Percentiles rank a stretch among this genome's conserved stretches.
These are phyloP conservation scores for Microstroma glucosiphilum DNA, from an alignment of 1,284 basidiomycete species.

Conservation along the genomic window DNA sequence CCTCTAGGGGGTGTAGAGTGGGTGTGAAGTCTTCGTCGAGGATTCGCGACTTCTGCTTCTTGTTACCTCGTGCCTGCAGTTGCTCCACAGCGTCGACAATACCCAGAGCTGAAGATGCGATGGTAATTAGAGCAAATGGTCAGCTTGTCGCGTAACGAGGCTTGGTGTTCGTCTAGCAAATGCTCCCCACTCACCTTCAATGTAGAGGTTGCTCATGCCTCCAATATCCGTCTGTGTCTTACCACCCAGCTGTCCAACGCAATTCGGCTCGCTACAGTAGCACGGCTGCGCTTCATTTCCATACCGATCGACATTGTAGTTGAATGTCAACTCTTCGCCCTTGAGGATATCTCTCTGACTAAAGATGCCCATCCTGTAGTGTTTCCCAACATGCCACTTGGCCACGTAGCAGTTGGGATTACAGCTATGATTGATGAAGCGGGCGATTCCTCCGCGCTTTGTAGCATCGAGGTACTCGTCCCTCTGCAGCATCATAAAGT, in stretches of 20 bases:
- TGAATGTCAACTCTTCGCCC: constrained; percentile 94
- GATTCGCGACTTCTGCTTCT: constrained; percentile 83
- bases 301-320: constrained; percentile 99
- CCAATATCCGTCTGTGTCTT: constrained; percentile 96
- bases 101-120: constrained; percentile 64
- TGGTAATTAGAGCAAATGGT: neutral
- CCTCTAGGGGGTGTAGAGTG: constrained; percentile 64
- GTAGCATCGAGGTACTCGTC: constrained; percentile 99
- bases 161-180: neutral
- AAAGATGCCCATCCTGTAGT: constrained; percentile 97
- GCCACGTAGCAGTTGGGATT: constrained; percentile 98
- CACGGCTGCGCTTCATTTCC: constrained; percentile 93
- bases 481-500: constrained; percentile 99
- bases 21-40: constrained; percentile 82
- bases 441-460: constrained; percentile 87
- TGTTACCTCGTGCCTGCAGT: constrained; percentile 71
- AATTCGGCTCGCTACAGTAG: constrained; percentile 92
- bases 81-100: constrained; percentile 83
- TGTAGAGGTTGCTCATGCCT: constrained; percentile 85
- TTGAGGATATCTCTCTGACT: constrained; percentile 73
- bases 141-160: neutral
- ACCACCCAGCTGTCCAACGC: constrained; percentile 90
- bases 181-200: constrained; percentile 65
- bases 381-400: constrained; percentile 89
- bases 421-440: constrained; percentile 97